Conservation (phyloP, 257 asterid genomes). For the Solanum rostratum region DNA sequence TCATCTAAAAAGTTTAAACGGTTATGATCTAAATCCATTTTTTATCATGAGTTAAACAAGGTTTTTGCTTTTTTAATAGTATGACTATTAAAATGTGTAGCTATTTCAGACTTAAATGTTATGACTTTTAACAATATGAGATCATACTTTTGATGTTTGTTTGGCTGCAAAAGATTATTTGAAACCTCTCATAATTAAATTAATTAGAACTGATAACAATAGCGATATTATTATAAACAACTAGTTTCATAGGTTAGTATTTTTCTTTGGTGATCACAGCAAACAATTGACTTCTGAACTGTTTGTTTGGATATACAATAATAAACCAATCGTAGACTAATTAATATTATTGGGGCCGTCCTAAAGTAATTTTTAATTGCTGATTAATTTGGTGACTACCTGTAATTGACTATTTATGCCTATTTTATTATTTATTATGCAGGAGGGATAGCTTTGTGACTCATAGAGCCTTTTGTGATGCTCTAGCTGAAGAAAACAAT, state of each 20-base stretch:
- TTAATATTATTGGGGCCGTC: background rate
- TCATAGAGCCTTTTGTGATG: constrained; percentile 9
- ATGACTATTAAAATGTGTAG: background rate
- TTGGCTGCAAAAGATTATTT: background rate
- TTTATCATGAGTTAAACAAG: no score
- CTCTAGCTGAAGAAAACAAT: constrained; percentile 1
- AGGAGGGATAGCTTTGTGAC: constrained; percentile 8
- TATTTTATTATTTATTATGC: background rate
- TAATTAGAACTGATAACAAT: background rate
- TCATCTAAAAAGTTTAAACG: no score
- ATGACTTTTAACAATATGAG: background rate
- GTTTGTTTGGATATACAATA: background rate
- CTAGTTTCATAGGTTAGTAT: background rate
- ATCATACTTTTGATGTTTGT: background rate
- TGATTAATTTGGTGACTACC: background rate
- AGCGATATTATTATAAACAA: background rate
- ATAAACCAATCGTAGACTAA: background rate
- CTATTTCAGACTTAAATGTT: background rate
- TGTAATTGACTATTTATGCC: background rate
- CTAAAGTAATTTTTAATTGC: background rate
- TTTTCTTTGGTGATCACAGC: background rate
- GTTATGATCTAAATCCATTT: no score
- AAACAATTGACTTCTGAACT: background rate
- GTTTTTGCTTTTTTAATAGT: no score
- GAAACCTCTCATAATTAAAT: background rate